These are phyloP conservation scores for Clonostachys rhizophaga DNA, from an alignment of 2,329 filamentous ascomycete genomes.

Conservation along the genomic window DNA sequence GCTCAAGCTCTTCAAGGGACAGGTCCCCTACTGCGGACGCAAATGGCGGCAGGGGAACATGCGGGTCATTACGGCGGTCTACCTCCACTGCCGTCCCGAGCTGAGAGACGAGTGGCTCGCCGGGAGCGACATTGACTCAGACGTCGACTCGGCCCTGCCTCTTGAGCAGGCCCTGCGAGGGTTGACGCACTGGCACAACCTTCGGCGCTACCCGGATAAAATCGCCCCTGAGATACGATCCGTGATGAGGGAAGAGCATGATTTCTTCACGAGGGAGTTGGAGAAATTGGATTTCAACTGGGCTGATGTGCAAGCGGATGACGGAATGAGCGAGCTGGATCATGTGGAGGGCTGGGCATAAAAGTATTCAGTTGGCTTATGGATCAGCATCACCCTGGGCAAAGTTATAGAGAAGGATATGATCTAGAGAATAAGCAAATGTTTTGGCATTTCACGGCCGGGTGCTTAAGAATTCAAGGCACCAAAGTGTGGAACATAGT, in stretches of 20 bases:
- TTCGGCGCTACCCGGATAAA: slow-evolving; percentile 74
- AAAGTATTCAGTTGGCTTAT: not conserved
- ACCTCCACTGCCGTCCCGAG: slow-evolving; percentile 88
- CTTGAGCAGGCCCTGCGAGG: slow-evolving; percentile 86
- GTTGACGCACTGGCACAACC: slow-evolving; percentile 91
- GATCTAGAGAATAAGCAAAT: too few relatives aligned
- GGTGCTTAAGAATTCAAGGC: too few relatives aligned
- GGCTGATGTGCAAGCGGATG: slow-evolving; percentile 30
- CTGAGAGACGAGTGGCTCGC: slow-evolving; percentile 93
- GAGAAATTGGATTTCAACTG: slow-evolving; percentile 62
- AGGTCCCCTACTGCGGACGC: slow-evolving; percentile 94
- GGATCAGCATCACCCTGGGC: too few relatives aligned
- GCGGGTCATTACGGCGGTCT: slow-evolving; percentile 96
- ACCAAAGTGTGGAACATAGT: too few relatives aligned
- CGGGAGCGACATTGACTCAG: slow-evolving; percentile 85
- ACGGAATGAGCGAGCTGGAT: slow-evolving; percentile 23
- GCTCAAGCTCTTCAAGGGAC: slow-evolving; percentile 96
- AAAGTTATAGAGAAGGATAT: too few relatives aligned
- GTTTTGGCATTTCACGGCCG: too few relatives aligned
- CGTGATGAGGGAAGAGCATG: slow-evolving; percentile 66
- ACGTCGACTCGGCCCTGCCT: slow-evolving; percentile 88
- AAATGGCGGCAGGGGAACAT: slow-evolving; percentile 99
- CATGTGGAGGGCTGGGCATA: slow-evolving; percentile 20
- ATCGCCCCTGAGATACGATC: slow-evolving; percentile 58
- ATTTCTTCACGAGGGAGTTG: slow-evolving; percentile 75